Percentiles rank a stretch among this genome's conserved stretches.
Conservation (phyloP, 148 eudicot species). For the Chenopodium formosanum region DNA sequence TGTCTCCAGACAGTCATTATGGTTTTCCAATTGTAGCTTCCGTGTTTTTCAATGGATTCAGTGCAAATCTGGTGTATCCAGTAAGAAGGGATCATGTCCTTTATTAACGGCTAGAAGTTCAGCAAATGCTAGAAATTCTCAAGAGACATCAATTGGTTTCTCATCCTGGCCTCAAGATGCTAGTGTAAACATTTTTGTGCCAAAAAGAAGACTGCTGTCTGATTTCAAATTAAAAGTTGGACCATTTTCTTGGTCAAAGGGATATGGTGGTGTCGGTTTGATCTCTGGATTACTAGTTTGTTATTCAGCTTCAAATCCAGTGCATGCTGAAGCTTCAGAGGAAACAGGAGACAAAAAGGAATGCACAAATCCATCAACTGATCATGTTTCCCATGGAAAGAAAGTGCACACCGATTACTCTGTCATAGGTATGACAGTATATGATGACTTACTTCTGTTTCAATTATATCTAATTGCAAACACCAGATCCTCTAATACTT, state of each 20-base stretch:
- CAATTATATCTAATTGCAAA: background rate
- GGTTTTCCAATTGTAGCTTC: constrained; percentile 33
- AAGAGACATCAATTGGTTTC: constrained; percentile 35
- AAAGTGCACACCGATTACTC: constrained; percentile 72
- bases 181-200: constrained; percentile 39
- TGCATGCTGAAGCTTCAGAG: constrained; percentile 53
- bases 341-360: constrained; percentile 34
- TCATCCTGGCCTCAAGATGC: constrained; percentile 35
- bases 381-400: constrained; percentile 62
- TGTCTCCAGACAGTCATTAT: constrained; percentile 31
- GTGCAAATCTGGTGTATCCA: constrained; percentile 26
- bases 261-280: constrained; percentile 46
- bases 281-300: constrained; percentile 62
- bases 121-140: constrained; percentile 25
- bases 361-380: constrained; percentile 36
- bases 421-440: constrained; percentile 59
- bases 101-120: constrained; percentile 35
- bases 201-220: constrained; percentile 39
- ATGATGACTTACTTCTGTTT: background rate
- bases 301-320: constrained; percentile 51
- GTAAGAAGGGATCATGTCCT: constrained; percentile 31
- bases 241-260: constrained; percentile 43
- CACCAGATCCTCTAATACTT: background rate
- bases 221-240: constrained; percentile 40
- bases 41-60: constrained; percentile 36